Base-by-base conservation (phyloP, 345 rosid species). In the Eucalyptus curtisii region DNA sequence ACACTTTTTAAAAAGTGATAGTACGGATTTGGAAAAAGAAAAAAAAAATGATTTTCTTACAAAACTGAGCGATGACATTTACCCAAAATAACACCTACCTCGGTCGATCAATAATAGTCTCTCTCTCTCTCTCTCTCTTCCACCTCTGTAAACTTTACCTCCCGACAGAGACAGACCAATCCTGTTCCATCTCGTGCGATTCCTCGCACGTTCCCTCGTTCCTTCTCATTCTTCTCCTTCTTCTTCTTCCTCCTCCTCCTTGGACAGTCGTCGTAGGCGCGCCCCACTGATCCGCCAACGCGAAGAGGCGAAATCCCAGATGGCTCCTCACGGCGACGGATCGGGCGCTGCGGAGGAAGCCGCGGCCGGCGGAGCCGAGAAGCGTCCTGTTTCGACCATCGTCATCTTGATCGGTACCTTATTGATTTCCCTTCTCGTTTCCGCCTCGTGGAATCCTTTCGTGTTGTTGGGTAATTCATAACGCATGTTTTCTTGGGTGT, bases 391-490 rank as follows among this genome's bases (percentile, higher is more conserved):
- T 90, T 93, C 97, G 87, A 92, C 95, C 64, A 71, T 97, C 93
- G 95, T 96, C 91, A 91, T 97, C 91, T 71, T 97, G 87, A 95
- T 97, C 91, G 99, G 99, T 96, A 90, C 8, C 6, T 53, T 19
- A 59, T 87, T 89, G 14, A 22, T 10, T 50, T 30, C 88, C 19
- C 30, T 3, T 85, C 27, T 37, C 27, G 25, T 76, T 20, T 10
- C 27, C 27, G 30, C 82, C 45, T 24, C 19, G 82, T 16, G 82
- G 82, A 76, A 76, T 37, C 47, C 82, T 76, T 76, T 37, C 47
- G 27, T 37, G 45, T 68, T 3, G 31, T 22, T 80, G 87, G 20
- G 45, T 87, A 79, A 25, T 45, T 45, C 81, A 16, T 87, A 22
- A 44, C 27, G 19, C 86, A 37, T 66, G n/a, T 57, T 44, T 86